Conservation (phyloP, 257 asterid genomes). For the Plantago ovata region DNA sequence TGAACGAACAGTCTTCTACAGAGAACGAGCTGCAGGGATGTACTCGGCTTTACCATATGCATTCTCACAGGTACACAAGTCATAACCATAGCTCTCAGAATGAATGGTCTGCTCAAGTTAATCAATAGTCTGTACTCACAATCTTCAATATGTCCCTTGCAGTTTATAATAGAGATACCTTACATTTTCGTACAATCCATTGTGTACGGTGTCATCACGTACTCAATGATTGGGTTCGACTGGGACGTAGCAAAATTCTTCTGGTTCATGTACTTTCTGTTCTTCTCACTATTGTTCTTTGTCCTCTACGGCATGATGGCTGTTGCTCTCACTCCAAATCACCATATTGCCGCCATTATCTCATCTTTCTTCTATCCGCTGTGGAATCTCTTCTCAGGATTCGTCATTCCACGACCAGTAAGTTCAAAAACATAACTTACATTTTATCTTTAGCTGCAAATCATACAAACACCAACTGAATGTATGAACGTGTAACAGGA, state of each 20-base stretch:
- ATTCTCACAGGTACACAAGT: conserved; percentile 48
- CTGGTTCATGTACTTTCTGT: conserved; percentile 63
- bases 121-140: not conserved
- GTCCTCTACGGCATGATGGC: conserved; percentile 79
- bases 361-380: conserved; percentile 45
- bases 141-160: conserved; percentile 10
- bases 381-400: conserved; percentile 80
- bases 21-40: conserved; percentile 89
- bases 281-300: conserved; percentile 57
- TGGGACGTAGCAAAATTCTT: conserved; percentile 63
- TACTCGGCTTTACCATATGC: conserved; percentile 81
- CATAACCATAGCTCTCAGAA: not conserved
- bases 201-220: conserved; percentile 48
- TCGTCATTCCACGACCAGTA: conserved; percentile 67
- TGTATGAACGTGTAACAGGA: conserved; percentile 32
- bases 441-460: not conserved
- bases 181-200: conserved; percentile 48
- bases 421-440: conserved; percentile 21
- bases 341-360: conserved; percentile 51
- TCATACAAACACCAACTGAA: not conserved
- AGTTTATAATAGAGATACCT: conserved; percentile 60
- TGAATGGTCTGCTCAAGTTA: not conserved
- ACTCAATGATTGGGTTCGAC: conserved; percentile 63
- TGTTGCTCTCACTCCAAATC: conserved; percentile 69
- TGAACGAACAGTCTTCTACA: conserved; percentile 75